Conservation (phyloP, 2,329 filamentous ascomycete species). For the Cercospora sesami region DNA sequence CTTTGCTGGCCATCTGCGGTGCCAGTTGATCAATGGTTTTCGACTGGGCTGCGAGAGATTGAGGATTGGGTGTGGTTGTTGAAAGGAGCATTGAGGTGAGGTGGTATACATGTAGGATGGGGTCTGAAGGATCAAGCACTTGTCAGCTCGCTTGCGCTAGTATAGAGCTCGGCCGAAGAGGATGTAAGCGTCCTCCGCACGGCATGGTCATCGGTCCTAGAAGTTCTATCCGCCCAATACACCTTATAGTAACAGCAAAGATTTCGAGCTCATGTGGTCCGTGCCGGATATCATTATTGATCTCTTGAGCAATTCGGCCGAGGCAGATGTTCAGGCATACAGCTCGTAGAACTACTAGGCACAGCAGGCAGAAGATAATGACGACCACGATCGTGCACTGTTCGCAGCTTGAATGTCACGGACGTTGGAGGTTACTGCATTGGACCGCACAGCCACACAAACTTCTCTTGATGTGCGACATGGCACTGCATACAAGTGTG, state of each 20-base stretch:
- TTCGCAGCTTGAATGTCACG: not conserved
- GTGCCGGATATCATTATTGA: not conserved
- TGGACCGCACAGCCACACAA: not conserved
- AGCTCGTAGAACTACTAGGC: not conserved
- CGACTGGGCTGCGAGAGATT: not conserved
- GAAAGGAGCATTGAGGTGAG: not conserved
- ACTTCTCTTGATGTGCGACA: not conserved
- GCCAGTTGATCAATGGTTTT: not conserved
- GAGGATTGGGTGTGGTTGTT: not conserved
- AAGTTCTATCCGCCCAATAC: not conserved
- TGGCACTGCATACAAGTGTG: not conserved
- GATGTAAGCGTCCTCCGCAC: not conserved
- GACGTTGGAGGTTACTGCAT: not conserved
- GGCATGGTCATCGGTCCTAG: not conserved
- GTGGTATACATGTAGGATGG: not conserved
- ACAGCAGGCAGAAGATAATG: not conserved
- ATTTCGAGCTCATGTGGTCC: not conserved
- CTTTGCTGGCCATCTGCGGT: not conserved
- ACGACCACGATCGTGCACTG: not conserved
- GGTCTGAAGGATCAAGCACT: not conserved
- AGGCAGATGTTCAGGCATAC: not conserved
- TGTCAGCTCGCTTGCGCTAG: not conserved
- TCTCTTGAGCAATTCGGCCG: not conserved
- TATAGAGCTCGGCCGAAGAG: not conserved
- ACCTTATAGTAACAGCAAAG: not conserved